These are phyloP conservation scores for Porphyrellus cyaneotinctus DNA, from an alignment of 768 basidiomycete species.

Conservation along the genomic window DNA sequence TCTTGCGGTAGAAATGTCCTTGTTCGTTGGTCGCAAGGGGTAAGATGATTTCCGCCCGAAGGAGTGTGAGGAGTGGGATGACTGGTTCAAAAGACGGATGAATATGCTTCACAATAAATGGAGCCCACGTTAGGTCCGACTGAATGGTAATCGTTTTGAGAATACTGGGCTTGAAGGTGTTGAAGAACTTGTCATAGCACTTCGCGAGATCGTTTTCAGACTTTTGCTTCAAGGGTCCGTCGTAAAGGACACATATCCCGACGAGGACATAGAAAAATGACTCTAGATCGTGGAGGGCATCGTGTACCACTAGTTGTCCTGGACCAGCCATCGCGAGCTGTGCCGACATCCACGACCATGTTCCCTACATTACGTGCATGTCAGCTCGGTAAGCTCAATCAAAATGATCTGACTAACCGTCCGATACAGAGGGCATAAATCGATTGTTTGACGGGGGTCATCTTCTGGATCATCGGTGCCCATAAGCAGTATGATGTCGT, in stretches of 20 bases:
- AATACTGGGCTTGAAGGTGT: not conserved
- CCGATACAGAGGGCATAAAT: not conserved
- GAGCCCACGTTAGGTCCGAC: not conserved
- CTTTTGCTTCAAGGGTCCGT: not conserved
- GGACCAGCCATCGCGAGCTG: slow-evolving; percentile 4
- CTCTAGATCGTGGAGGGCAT: not conserved
- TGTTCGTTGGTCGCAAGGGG: not conserved
- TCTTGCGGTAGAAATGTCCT: no score
- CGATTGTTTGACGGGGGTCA: not conserved
- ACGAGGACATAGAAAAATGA: not conserved
- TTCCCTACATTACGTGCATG: not conserved
- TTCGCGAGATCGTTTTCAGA: not conserved
- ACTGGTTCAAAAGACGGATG: not conserved
- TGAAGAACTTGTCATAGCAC: slow-evolving; percentile 7
- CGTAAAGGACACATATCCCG: not conserved
- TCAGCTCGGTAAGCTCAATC: not conserved
- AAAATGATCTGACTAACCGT: not conserved
- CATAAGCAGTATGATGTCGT: not conserved
- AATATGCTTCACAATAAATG: not conserved
- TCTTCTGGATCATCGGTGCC: not conserved
- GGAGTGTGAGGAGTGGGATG: not conserved
- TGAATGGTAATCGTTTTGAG: not conserved
- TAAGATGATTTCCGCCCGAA: not conserved
- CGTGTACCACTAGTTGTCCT: slow-evolving; percentile 1
- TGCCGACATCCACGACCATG: slow-evolving; percentile 2